Evolutionary conservation across 1,139 yeast species (phyloP).

Genomic region (Hyphopichia fennica): DNA sequence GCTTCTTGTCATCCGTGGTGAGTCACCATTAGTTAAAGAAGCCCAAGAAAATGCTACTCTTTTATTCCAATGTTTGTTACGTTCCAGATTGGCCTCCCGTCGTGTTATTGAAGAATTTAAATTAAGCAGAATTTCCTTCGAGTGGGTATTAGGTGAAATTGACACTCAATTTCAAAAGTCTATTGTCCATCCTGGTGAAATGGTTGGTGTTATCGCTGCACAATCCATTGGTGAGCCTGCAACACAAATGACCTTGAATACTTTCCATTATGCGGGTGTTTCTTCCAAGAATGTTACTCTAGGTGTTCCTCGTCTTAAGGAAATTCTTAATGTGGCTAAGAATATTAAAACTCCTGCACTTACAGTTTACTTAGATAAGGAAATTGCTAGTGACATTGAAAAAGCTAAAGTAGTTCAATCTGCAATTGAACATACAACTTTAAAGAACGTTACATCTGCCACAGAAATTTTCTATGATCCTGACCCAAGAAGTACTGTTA

Average conservation of each 20-base stretch:
- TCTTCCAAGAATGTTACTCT: slow-evolving; percentile 98
- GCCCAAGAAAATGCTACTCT: slow-evolving; percentile 93
- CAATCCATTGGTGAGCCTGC: slow-evolving; percentile 99
- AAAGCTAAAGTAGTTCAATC: slow-evolving; percentile 94
- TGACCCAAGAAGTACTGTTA: slow-evolving; percentile 93
- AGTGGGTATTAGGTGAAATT: slow-evolving; percentile 94
- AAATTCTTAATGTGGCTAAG: slow-evolving; percentile 97
- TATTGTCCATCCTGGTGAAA: slow-evolving; percentile 96
- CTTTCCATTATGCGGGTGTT: slow-evolving; percentile 99
- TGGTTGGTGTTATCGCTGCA: slow-evolving; percentile 99
- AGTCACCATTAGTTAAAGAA: slow-evolving; percentile 67
- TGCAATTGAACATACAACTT: slow-evolving; percentile 93
- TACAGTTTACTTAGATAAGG: slow-evolving; percentile 83
- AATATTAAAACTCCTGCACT: slow-evolving; percentile 98
- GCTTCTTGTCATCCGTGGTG: slow-evolving; percentile 81
- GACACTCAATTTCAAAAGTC: slow-evolving; percentile 93
- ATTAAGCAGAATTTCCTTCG: slow-evolving; percentile 81
- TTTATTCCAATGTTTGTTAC: slow-evolving; percentile 84
- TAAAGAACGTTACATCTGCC: slow-evolving; percentile 94
- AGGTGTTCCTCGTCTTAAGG: slow-evolving; percentile 99
- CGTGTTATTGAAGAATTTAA: slow-evolving; percentile 91
- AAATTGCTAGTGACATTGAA: slow-evolving; percentile 83
- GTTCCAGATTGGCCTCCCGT: slow-evolving; percentile 89
- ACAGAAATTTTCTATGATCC: slow-evolving; percentile 98
- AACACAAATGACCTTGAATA: slow-evolving; percentile 97